Conservation (phyloP, 164 flowering plant species). For the Vitis rotundifolia region DNA sequence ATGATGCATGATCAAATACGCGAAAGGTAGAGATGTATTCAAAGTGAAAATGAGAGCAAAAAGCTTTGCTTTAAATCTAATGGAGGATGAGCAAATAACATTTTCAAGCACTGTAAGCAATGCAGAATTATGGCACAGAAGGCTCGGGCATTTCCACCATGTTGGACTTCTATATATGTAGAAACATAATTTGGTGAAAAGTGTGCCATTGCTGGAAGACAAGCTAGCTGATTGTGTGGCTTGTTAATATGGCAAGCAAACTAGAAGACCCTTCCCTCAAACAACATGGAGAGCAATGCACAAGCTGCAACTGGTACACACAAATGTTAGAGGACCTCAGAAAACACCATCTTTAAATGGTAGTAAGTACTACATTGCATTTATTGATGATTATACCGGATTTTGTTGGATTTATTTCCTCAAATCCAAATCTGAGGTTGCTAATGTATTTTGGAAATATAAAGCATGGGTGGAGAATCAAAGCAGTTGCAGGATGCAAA, state of each 20-base stretch:
- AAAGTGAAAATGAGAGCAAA: constrained; percentile 1
- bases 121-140: not conserved
- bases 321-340: constrained; percentile 9
- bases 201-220: not conserved
- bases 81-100: constrained; percentile 1
- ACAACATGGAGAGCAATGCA: constrained; percentile 5
- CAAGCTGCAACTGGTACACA: constrained; percentile 13
- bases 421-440: too few relatives aligned
- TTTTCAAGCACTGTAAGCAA: not conserved
- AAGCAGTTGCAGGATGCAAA: too few relatives aligned
- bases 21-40: not conserved
- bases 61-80: not conserved
- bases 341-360: not conserved
- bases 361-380: too few relatives aligned
- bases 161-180: not conserved
- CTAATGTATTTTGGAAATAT: too few relatives aligned
- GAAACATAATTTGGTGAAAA: not conserved
- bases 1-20: constrained; percentile 3
- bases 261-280: constrained; percentile 7
- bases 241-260: constrained; percentile 18
- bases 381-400: too few relatives aligned
- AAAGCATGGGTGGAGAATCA: too few relatives aligned
- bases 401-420: too few relatives aligned
- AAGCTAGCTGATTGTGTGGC: not conserved
- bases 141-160: constrained; percentile 8